Evolutionary conservation across 1,284 basidiomycete genomes (phyloP).

Genomic region (Moniliella sp.): DNA sequence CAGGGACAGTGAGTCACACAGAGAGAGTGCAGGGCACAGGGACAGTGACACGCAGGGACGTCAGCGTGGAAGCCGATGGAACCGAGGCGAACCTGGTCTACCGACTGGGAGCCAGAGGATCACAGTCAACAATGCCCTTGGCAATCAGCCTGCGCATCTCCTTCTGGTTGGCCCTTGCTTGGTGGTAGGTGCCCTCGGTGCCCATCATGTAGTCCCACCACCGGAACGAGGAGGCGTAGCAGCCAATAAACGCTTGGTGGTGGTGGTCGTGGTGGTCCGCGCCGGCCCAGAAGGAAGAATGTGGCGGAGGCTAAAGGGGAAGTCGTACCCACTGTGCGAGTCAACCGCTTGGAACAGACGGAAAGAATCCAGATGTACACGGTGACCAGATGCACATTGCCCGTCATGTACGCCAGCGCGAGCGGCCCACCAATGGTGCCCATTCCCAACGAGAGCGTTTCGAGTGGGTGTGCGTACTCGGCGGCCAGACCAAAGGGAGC

Average conservation of each 20-base stretch:
- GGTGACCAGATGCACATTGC: slow-evolving; percentile 54
- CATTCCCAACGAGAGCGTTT: slow-evolving; percentile 64
- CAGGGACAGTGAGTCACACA: too few species aligned
- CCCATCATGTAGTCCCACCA: slow-evolving; percentile 32
- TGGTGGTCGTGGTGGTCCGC: slow-evolving; percentile 69
- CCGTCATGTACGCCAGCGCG: slow-evolving; percentile 50
- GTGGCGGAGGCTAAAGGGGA: slow-evolving; percentile 61
- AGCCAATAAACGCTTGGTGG: slow-evolving; percentile 28
- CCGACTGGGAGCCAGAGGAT: too few species aligned
- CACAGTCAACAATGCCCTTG: slow-evolving; percentile 3
- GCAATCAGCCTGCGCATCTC: slow-evolving; percentile 15
- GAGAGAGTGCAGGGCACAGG: too few species aligned
- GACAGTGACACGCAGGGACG: too few species aligned
- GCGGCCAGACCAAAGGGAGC: slow-evolving; percentile 92
- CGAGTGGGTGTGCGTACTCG: slow-evolving; percentile 85
- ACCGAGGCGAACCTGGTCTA: too few species aligned
- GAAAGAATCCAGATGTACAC: slow-evolving; percentile 84
- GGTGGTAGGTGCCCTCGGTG: slow-evolving; percentile 28
- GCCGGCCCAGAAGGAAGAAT: slow-evolving; percentile 88
- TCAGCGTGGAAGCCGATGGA: too few species aligned
- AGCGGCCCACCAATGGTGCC: slow-evolving; percentile 76
- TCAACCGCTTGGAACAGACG: slow-evolving; percentile 93
- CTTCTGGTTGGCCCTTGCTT: slow-evolving; percentile 21
- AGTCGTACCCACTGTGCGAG: slow-evolving; percentile 75
- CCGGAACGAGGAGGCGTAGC: slow-evolving; percentile 29